Base-by-base conservation (phyloP, 495 filamentous ascomycete species). In the Rostrohypoxylon terebratum region DNA sequence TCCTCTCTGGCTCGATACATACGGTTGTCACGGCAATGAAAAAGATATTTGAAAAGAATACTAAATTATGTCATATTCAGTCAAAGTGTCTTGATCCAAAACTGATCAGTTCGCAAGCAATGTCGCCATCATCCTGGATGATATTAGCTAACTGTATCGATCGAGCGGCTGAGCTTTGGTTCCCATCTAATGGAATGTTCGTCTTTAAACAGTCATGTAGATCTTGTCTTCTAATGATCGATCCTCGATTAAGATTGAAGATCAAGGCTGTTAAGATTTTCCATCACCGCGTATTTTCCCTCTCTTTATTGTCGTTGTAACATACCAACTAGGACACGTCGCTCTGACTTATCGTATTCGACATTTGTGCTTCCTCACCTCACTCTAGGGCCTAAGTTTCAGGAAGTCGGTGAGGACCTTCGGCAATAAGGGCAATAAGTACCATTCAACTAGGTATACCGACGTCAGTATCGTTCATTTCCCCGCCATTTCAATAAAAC, bases 41-140 rank as follows among this genome's bases (percentile, higher is more conserved):
- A 21, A 4, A 38, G 11, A 38, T 8, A 42, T 50, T 50, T 10
- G 20, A n/a, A n/a, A n/a, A n/a, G 47, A 50, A 14, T 23, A 50
- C 20, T 9, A 28, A 40, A 18, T 9, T 18, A n/a, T 42, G n/a
- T 16, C 53, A 47, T 10, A 38, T 60, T 68, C 34, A 48, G 25
- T n/a, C 11, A 59, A 44, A 13, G 45, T 13, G 28, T 40, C 58
- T 62, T 18, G 42, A 63, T 63, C 53, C 20, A 57, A 69, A 25
- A 23, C 65, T 11, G 40, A 47, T 65, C 53, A 51, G 45, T 66
- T 50, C 21, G 18, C 48, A 66, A 53, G 59, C 44, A 68, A 66
- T 62, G 61, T 69, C 71, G 66, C 71, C 60, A 73, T 66, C 66
- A 73, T 73, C 71, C 71, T 67, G 58, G 61, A n/a, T 55, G 31